These are phyloP conservation scores for Onygenales sp. DNA, from an alignment of 2,329 filamentous ascomycete species.

Conservation along the genomic window DNA sequence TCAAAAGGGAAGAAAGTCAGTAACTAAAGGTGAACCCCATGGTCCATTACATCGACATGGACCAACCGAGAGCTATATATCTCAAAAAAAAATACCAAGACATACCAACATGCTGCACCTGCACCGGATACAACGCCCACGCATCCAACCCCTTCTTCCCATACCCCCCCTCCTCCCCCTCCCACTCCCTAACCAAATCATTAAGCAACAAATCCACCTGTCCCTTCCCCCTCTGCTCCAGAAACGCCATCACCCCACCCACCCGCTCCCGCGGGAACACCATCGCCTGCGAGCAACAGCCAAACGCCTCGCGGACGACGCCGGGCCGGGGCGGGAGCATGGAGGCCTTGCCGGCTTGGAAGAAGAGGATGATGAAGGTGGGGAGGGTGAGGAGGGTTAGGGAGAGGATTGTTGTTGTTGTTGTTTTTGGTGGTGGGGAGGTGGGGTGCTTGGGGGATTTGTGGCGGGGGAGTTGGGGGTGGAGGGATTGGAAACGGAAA, in stretches of 20 bases:
- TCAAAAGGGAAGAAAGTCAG: background rate
- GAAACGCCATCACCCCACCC: slow-evolving; percentile 5
- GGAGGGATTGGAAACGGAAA: background rate
- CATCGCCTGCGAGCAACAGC: slow-evolving; percentile 13
- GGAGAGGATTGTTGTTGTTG: background rate
- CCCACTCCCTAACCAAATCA: slow-evolving; percentile 5
- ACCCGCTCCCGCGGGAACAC: slow-evolving; percentile 9
- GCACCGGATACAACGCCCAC: slow-evolving; percentile 11
- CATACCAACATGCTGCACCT: slow-evolving; percentile 14
- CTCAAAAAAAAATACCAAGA: background rate
- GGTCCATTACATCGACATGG: too few species aligned
- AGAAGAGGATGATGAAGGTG: slow-evolving; percentile 8
- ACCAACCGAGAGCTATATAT: too few species aligned
- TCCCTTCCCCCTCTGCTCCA: slow-evolving; percentile 9
- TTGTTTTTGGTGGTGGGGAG: too few species aligned
- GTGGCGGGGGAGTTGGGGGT: too few species aligned
- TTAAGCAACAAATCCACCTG: slow-evolving; percentile 14
- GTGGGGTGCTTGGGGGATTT: too few species aligned
- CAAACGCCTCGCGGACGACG: slow-evolving; percentile 9
- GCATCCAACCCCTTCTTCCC: slow-evolving; percentile 1
- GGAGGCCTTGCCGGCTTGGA: slow-evolving; percentile 12
- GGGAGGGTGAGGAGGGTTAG: slow-evolving; percentile 8
- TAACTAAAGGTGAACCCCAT: too few species aligned
- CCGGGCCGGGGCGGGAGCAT: slow-evolving; percentile 9
- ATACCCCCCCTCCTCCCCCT: background rate